These are phyloP conservation scores for Aspergillus novoparasiticus DNA, from an alignment of 2,329 filamentous ascomycete species.

Conservation along the genomic window DNA sequence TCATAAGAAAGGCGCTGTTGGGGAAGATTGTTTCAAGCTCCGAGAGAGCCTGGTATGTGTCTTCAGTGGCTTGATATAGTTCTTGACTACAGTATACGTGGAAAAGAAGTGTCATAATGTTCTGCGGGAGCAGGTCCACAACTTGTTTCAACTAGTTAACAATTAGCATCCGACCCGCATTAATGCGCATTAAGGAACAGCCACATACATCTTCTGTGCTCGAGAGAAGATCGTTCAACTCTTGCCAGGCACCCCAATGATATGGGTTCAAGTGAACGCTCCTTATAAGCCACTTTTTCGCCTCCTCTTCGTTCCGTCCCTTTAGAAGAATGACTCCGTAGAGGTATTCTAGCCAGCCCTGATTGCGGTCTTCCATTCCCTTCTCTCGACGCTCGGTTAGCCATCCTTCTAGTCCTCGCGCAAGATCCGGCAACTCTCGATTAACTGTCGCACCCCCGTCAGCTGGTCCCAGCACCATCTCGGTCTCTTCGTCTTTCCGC, in stretches of 20 bases:
- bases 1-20: conserved; percentile 82
- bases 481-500: conserved; percentile 91
- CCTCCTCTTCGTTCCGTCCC: conserved; percentile 84
- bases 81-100: conserved; percentile 89
- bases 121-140: conserved; percentile 74
- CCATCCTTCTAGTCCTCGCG: conserved; percentile 77
- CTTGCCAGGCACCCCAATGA: conserved; percentile 97
- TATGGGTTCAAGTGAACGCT: conserved; percentile 89
- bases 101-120: conserved; percentile 93
- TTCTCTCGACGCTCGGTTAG: conserved; percentile 68
- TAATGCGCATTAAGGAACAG: conserved; percentile 1
- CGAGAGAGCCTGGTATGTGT: conserved; percentile 72
- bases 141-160: conserved; percentile 67
- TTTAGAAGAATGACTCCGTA: conserved; percentile 90
- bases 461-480: conserved; percentile 94
- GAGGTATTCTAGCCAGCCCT: conserved; percentile 84
- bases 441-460: conserved; percentile 84
- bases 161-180: conserved; percentile 19
- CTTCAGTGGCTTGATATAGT: conserved; percentile 80
- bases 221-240: conserved; percentile 78
- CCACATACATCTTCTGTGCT: conserved; percentile 76
- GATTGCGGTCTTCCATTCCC: conserved; percentile 63
- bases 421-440: conserved; percentile 77
- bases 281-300: conserved; percentile 81
- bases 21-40: conserved; percentile 86